Evolutionary conservation across 345 rosid genomes (phyloP), one percentile per base, ranked within the genome.

Genomic region (Capsella bursapastoris): DNA sequence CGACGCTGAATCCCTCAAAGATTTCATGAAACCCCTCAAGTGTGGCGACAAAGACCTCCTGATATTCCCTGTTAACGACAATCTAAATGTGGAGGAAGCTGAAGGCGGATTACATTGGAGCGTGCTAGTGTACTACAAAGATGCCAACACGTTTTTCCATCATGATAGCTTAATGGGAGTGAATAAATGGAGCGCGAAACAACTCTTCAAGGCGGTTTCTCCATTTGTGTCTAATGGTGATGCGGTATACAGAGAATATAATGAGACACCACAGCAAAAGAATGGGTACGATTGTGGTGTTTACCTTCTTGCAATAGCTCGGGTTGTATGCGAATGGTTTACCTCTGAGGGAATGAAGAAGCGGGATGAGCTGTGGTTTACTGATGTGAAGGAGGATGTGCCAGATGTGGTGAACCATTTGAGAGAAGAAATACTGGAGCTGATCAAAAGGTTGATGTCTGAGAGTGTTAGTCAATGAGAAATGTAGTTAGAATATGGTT

Each of bases 91-190:
- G 59, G 83, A 66, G 68, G 35, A 75, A 51, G 93, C 96, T 0
- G 96, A 85, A 76, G 96, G 98, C 0, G 97, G 97, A 63, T 81
- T 70, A 27, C 97, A 91, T 45, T 94, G 98, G 97, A 94, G 92
- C 78, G 79, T 91, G 53, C 87, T 91, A 34, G 95, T 82, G 10
- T 90, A 85, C 50, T 68, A 82, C 71, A 83, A 82, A 79, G 75
- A 63, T 22, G 83, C 80, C 32, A 81, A 86, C 81, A 59, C 74
- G 51, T 91, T 90, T 76, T 81, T 88, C 74, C 98, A 91, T 81
- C 97, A 90, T 16, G 97, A 88, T 62, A 91, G 96, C 85, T 77
- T 35, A 8, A 48, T 56, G 43, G 83, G 82, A 45, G 69, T 77
- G 78, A 90, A 90, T 40, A 72, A 13, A 63, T 34, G 68, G 45